Base-by-base conservation (phyloP, 1,284 basidiomycete genomes). In the Fomitopsis betulina region DNA sequence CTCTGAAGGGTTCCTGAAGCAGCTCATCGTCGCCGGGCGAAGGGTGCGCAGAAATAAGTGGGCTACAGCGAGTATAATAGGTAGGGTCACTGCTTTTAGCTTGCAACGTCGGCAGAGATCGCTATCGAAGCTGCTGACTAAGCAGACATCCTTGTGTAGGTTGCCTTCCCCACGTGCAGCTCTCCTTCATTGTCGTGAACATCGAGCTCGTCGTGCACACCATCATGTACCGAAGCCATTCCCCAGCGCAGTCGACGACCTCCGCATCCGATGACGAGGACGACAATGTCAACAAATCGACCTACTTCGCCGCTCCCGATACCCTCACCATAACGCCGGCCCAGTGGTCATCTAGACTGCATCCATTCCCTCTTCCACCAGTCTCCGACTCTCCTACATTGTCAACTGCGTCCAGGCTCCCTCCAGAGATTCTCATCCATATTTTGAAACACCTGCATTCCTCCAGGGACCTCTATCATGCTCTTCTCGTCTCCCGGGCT, bases 361-460 rank as follows among this genome's bases (percentile, higher is more conserved):
- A 70, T 4, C 49, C 49, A 21, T 37, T 51, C 57, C 66, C 70
- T 19, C 60, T 70, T 23, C 60, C 65, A 37, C 45, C 60, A 37
- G 51, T 59, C 52, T 21, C 56, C n/a, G 54, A 50, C 38, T 53
- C 39, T 19, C 62, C 72, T 59, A 58, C 65, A 60, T 59, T 67
- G 51, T 59, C 84, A 76, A 65, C 82, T 81, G 72, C 70, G 21
- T 76, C 82, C 5, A 74, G 77, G 49, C 78, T 98, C 7, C 96
- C 95, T 2, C 89, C 93, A 55, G 96, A 98, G 73, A 85, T 98
- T 45, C 84, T 98, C 63, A 89, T 95, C n/a, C 87, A 98, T 75
- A 91, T 98, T 66, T 83, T 99, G 65, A 91, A 89, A 60, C 86
- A 94, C 64, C 79, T 99, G 12, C 84, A 91, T 59, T 80, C 83